Base-by-base conservation (phyloP, 352 stramenopile genomes). In the Aphanomyces invadans region DNA sequence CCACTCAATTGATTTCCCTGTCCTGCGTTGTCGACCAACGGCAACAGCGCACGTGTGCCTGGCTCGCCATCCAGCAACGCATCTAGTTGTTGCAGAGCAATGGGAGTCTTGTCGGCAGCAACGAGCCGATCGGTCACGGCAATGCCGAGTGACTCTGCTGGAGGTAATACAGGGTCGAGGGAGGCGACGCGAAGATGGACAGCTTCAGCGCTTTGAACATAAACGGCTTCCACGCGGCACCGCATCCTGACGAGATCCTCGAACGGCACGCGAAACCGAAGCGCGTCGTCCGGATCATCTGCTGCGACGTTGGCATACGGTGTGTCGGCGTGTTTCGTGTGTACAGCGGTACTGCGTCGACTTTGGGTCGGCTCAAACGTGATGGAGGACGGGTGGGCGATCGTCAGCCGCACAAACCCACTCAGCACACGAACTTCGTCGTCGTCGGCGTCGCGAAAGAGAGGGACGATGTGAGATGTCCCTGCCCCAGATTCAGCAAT, bases 121-220 rank as follows among this genome's bases (percentile, higher is more conserved):
- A 59, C 21, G n/a, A 67, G n/a, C 7, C 55, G 55, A 63, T 63
- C 55, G 12, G 55, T n/a, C 7, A 15, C 23, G 19, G 49, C 49
- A 32, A 57, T 57, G 12, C 36, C 17, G 15, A 63, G 21, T 9
- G 7, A 23, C 7, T 10, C 21, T 49, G 33, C 4, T n/a, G 21
- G 55, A 52, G 19, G 42, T 15, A 23, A 25, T 17, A 46, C 39
- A 59, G 23, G 0, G 23, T 53, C 28, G 29, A 65, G 26, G 42
- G 28, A 53, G 1, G 33, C 29, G 25, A 31, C 48, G 10, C 31
- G 48, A 44, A 31, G 49, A 45, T 42, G 42, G 25, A 51, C 38
- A 1, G 28, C 17, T 46, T 61, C 33, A 28, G 26, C 25, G 2
- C 15, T 38, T 26, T 25, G 26, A 12, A 42, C 17, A 4, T 25